Percentiles rank a stretch among this genome's conserved stretches.
Evolutionary conservation across 2,329 filamentous ascomycete genomes (phyloP).

Genomic region (Coniochaeta sp.): DNA sequence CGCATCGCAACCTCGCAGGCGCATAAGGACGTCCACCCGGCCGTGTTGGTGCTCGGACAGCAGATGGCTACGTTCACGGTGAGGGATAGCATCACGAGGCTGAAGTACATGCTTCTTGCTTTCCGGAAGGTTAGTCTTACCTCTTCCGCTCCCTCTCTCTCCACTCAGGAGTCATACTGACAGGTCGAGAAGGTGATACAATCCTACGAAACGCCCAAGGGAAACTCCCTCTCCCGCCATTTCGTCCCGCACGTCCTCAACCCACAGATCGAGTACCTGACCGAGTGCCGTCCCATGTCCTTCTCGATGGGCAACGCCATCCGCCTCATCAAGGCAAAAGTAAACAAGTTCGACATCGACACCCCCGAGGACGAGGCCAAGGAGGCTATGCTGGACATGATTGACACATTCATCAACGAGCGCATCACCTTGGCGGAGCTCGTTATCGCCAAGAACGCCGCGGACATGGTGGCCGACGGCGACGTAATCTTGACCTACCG

Average conservation of each 20-base stretch:
- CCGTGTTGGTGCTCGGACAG: slow-evolving; percentile 76
- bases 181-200: slow-evolving; percentile 64
- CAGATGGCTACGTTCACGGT: slow-evolving; percentile 86
- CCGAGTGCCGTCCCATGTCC: slow-evolving; percentile 88
- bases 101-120: slow-evolving; percentile 79
- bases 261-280: slow-evolving; percentile 91
- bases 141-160: neutral
- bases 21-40: slow-evolving; percentile 77
- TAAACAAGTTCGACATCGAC: slow-evolving; percentile 84
- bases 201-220: slow-evolving; percentile 82
- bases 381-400: slow-evolving; percentile 66
- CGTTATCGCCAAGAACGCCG: slow-evolving; percentile 72
- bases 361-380: slow-evolving; percentile 78
- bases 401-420: slow-evolving; percentile 86
- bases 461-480: slow-evolving; percentile 67
- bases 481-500: slow-evolving; percentile 84
- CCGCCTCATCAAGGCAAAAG: slow-evolving; percentile 85
- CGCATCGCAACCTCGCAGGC: slow-evolving; percentile 48
- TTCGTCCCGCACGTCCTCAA: slow-evolving; percentile 86
- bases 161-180: neutral
- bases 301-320: slow-evolving; percentile 98
- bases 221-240: slow-evolving; percentile 81
- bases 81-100: slow-evolving; percentile 80
- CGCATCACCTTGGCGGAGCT: slow-evolving; percentile 81
- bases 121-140: slow-evolving; percentile 72